These are phyloP conservation scores for Candida wancherniae DNA, from an alignment of 805 yeast genomes.

Conservation along the genomic window DNA sequence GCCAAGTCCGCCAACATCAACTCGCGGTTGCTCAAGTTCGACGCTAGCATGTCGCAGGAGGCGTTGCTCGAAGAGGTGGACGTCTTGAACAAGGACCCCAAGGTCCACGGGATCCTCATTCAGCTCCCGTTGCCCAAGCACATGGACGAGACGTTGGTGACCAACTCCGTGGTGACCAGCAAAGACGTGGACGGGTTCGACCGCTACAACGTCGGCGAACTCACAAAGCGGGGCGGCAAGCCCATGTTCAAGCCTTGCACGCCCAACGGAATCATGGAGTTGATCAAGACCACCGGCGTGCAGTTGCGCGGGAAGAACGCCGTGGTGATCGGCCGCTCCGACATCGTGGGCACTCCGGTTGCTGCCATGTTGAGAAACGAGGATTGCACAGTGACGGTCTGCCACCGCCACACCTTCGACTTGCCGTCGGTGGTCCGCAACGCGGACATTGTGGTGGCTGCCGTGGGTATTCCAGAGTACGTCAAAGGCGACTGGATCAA, in stretches of 20 bases:
- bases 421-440: conserved; percentile 50
- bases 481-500: conserved; percentile 88
- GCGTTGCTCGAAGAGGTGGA: conserved; percentile 57
- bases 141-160: conserved; percentile 72
- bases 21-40: conserved; percentile 61
- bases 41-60: conserved; percentile 56
- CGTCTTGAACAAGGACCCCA: conserved; percentile 63
- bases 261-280: conserved; percentile 85
- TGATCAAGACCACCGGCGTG: conserved; percentile 67
- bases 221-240: conserved; percentile 77
- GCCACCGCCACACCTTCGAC: conserved; percentile 70
- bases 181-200: conserved; percentile 98
- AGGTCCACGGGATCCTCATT: conserved; percentile 80
- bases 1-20: conserved; percentile 76
- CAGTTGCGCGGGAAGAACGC: conserved; percentile 73
- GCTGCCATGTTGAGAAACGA: conserved; percentile 73
- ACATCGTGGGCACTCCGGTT: conserved; percentile 93
- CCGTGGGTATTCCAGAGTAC: conserved; percentile 81
- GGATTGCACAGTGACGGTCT: conserved; percentile 83
- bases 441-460: conserved; percentile 90
- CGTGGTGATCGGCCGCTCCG: conserved; percentile 91
- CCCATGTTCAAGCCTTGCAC: conserved; percentile 91
- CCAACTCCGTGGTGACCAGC: conserved; percentile 71
- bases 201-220: conserved; percentile 81
- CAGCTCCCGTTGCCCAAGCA: conserved; percentile 87